These are phyloP conservation scores for Populus trichocarpa DNA, from an alignment of 441 rosid species.

Conservation along the genomic window DNA sequence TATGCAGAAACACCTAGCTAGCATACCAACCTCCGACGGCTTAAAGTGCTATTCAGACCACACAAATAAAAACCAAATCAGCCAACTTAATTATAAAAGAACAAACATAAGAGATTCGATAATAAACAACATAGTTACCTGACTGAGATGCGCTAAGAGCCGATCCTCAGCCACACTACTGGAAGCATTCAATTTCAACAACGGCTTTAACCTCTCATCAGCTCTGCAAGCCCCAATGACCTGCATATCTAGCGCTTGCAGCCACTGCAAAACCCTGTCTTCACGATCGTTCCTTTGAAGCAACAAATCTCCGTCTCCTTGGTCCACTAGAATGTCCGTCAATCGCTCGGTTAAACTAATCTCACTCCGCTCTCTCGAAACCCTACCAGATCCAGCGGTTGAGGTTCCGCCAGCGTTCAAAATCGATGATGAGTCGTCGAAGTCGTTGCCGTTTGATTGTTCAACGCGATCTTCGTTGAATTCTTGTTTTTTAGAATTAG, in stretches of 20 bases:
- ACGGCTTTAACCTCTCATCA: conserved; percentile 88
- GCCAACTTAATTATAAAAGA: conserved; percentile 1
- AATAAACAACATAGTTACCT: conserved; percentile 35
- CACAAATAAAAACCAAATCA: too few relatives aligned
- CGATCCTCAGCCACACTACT: conserved; percentile 71
- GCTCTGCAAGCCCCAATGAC: conserved; percentile 93
- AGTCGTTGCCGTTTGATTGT: conserved; percentile 37
- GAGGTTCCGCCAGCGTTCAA: conserved; percentile 31
- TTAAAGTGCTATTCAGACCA: conserved; percentile 58
- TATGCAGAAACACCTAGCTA: conserved; percentile 88
- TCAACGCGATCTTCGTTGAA: conserved; percentile 32
- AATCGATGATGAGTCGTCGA: conserved; percentile 29
- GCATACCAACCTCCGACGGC: conserved; percentile 84
- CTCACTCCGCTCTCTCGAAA: conserved; percentile 28
- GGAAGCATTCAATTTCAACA: conserved; percentile 65
- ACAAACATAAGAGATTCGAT: not conserved
- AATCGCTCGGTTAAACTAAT: conserved; percentile 53
- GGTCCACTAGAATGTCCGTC: conserved; percentile 45
- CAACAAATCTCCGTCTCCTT: conserved; percentile 62
- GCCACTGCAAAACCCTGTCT: conserved; percentile 78
- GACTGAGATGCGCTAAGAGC: conserved; percentile 72
- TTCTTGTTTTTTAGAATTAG: conserved; percentile 42
- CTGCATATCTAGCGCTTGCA: conserved; percentile 86
- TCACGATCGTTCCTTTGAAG: conserved; percentile 57
- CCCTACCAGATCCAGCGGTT: conserved; percentile 39